Evolutionary conservation across 2,329 filamentous ascomycete genomes (phyloP), one percentile per base, ranked within the genome.

Genomic region (Aspergillus luchuensis): DNA sequence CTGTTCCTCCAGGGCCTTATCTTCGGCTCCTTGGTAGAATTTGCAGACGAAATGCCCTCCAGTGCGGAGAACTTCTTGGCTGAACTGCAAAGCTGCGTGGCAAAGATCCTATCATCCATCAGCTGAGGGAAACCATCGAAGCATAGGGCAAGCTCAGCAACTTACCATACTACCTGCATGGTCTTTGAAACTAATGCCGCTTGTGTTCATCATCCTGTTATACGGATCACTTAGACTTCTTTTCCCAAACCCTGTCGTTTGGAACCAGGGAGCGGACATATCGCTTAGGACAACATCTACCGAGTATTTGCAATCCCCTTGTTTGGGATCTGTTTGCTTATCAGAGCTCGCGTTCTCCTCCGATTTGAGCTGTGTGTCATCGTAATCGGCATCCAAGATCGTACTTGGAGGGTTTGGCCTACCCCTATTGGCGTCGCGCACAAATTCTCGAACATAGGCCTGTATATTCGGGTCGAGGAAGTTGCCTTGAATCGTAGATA

Each of bases 141-240:
- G 7, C 17, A 15, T 19, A 21, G n/a, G 13, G 41, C 25, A 19
- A 38, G 19, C 51, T 33, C 38, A 11, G 48, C 51, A 57, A 75
- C 89, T 74, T 79, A 97, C 94, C 91, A 99, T 98, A 79, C 92
- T 97, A 30, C 91, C 91, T 8, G 88, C 89, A 78, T 99, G 95
- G 78, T 99, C 95, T 66, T 88, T 87, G 73, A 96, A 95, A 19
- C 79, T 79, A 71, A 91, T 90, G 59, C 95, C 95, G 79, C 91
- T 97, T 70, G 94, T 97, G 79, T 99, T 99, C 92, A 97, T 97
- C 89, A 99, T 90, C 95, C 95, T 99, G 85, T 80, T 77, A 87
- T 96, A 95, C 66, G 92, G 92, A 86, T 95, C 90, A 94, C 89
- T 96, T 86, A 97, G 85, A 82, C 89, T 96, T 81, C 87, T 92